A percentile compares a stretch with the other conserved stretches of the same genome.
These are phyloP conservation scores for Aspergillus panamensis DNA, from an alignment of 495 filamentous ascomycete genomes.

Conservation along the genomic window DNA sequence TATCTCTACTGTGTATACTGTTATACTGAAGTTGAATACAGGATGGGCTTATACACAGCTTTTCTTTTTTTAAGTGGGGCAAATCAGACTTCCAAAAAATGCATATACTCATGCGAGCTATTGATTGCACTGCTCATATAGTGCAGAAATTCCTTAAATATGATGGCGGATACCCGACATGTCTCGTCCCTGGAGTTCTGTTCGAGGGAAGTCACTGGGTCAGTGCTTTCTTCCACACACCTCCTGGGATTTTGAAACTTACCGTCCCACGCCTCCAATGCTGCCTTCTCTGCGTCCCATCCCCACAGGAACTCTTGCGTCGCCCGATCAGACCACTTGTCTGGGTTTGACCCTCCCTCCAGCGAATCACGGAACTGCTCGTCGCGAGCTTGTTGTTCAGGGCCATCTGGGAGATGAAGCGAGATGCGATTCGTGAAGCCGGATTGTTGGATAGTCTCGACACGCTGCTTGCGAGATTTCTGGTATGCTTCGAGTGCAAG, in stretches of 20 bases:
- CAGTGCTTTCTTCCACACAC: not conserved
- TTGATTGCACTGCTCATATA: not conserved
- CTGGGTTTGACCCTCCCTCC: conserved; percentile 37
- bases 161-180: not conserved
- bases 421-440: conserved; percentile 49
- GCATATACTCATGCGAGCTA: not conserved
- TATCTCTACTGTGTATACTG: not conserved
- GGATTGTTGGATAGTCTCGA: conserved; percentile 48
- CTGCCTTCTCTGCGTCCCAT: conserved; percentile 46
- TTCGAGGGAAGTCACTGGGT: not conserved
- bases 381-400: conserved; percentile 50
- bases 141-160: not conserved
- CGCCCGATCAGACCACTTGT: conserved; percentile 49
- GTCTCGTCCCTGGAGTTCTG: not conserved
- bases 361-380: conserved; percentile 37
- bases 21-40: not conserved
- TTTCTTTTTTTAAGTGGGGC: not conserved
- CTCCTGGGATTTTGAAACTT: conserved; percentile 18
- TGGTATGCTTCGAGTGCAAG: conserved; percentile 47
- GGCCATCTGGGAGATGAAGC: conserved; percentile 54
- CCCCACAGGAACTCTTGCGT: conserved; percentile 47
- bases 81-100: not conserved
- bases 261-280: conserved; percentile 42
- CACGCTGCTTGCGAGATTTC: conserved; percentile 46
- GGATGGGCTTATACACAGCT: not conserved